Conservation (phyloP, 495 filamentous ascomycete genomes). For the Pseudoneurospora amorphoporcata region DNA sequence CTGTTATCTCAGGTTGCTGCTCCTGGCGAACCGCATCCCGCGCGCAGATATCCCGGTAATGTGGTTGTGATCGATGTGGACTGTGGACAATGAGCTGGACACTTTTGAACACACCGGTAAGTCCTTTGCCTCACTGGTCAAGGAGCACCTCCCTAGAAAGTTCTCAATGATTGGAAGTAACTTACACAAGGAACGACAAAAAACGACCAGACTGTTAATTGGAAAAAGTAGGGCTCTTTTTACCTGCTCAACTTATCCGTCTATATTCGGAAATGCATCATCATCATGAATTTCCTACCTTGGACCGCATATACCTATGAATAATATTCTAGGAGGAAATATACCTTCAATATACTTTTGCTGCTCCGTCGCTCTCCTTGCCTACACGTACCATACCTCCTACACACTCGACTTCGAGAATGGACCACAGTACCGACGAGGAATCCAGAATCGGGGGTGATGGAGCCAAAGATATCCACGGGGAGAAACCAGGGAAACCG, state of each 20-base stretch:
- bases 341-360: not conserved
- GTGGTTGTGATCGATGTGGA: not conserved
- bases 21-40: not conserved
- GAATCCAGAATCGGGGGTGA: not conserved
- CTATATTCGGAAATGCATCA: not conserved
- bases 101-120: not conserved
- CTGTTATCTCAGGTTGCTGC: not conserved
- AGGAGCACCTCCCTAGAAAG: not conserved
- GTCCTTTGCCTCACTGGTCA: not conserved
- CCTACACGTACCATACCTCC: not conserved
- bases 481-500: not conserved
- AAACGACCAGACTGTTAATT: not conserved
- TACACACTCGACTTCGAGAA: not conserved
- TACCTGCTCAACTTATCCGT: not conserved
- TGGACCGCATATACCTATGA: not conserved
- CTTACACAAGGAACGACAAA: not conserved
- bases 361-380: not conserved
- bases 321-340: not conserved
- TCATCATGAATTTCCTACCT: not conserved
- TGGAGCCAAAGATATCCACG: not conserved
- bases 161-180: not conserved
- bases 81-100: not conserved
- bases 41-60: not conserved
- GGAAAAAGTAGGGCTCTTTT: not conserved
- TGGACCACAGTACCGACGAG: not conserved